Base-by-base conservation (phyloP, 176 grass and related monocot genomes). In the Oryza brachyantha region DNA sequence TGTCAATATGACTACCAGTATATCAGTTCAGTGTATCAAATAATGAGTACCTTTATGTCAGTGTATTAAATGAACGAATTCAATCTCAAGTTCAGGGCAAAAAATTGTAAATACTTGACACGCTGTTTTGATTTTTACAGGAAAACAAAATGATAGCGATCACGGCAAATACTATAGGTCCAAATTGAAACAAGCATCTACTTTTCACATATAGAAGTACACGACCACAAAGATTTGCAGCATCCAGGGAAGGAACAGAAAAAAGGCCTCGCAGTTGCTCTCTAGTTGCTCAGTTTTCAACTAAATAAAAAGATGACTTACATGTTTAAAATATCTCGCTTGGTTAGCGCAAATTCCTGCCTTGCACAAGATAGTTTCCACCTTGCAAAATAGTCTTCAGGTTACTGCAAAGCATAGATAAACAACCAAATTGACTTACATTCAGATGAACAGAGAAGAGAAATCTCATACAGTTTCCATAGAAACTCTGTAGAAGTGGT, bases 381-480 rank as follows among this genome's bases (percentile, higher is more conserved):
- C 81, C 77, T 60, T 76, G 77, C 65, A 87, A 77, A 50, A 87
- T 29, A 8, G 64, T 74, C 91, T 84, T 89, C 55, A 84, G 25
- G 81, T 82, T 75, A 73, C 91, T 93, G 78, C 43, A 85, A 91
- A 13, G 17, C 25, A 75, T 29, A 66, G 63, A 70, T 27, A 46
- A 29, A 67, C 36, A 70, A 36, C 29, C 38, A 59, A 48, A 42
- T 59, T 5, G 22, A 10, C 3, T 76, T 31, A 55, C 10, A 70
- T 14, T 73, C 61, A 11, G 54, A 32, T 54, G 24, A 80, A 2
- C 5, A 64, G 31, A 58, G 7, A 61, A 8, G 5, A 62, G 24
- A 55, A 1, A 72, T 19, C 4, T 32, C 21, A 34, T 2, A 64
- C 7, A n/a, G 34, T 2, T 22, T 41, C 34, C 31, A 43, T 72